Evolutionary conservation across 176 grass and related monocot genomes (phyloP).

Genomic region (Alloteropsis semialata): DNA sequence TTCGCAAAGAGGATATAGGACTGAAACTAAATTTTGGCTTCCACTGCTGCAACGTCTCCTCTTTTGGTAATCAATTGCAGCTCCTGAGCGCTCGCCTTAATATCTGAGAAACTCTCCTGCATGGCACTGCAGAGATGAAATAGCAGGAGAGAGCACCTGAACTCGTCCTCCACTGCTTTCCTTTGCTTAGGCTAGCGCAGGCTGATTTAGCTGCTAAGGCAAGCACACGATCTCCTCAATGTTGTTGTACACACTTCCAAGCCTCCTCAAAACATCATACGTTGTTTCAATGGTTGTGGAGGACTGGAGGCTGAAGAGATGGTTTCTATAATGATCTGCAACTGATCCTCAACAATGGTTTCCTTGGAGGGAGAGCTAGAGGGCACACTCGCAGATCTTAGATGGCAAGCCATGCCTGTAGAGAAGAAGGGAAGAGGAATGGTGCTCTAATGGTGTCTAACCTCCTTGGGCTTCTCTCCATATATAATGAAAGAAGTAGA

Average conservation of each 20-base stretch:
- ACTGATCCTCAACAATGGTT: neutral
- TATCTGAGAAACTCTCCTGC: neutral
- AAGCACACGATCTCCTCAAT: neutral
- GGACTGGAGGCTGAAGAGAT: neutral
- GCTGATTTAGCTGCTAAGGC: neutral
- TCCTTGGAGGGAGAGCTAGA: neutral
- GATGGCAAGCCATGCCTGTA: constrained; percentile 19
- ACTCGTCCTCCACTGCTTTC: neutral
- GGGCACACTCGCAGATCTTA: constrained; percentile 28
- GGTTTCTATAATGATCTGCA: neutral
- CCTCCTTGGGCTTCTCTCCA: constrained; percentile 11
- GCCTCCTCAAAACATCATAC: constrained; percentile 5
- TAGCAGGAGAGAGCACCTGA: neutral
- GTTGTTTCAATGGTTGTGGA: neutral
- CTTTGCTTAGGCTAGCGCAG: neutral
- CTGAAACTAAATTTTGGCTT: neutral
- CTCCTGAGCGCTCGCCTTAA: neutral
- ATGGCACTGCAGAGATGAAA: neutral
- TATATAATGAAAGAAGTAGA: constrained; percentile 31
- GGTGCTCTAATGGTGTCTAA: constrained; percentile 3
- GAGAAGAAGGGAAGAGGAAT: neutral
- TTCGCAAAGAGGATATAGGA: neutral
- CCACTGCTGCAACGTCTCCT: neutral
- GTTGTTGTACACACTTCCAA: constrained; percentile 11
- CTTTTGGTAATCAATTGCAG: neutral